Conservation (phyloP, 768 basidiomycete genomes). For the Pulveroboletus ravenelii region DNA sequence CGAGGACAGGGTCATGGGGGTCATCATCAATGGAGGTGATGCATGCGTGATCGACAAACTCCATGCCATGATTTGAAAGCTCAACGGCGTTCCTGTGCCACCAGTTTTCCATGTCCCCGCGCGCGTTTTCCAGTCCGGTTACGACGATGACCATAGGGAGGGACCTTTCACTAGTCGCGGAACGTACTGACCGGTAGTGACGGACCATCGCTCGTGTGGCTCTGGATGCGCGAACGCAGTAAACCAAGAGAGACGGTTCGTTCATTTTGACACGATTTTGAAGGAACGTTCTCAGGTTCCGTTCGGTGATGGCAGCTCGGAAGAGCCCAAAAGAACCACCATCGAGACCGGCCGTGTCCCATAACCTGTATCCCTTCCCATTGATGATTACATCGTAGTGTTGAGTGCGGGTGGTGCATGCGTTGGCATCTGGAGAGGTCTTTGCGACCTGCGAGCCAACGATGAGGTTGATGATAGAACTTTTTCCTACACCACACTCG, state of each 20-base stretch:
- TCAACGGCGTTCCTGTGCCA: conserved; percentile 26
- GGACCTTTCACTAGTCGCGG: conserved; percentile 24
- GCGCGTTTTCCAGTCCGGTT: conserved; percentile 36
- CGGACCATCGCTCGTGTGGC: conserved; percentile 35
- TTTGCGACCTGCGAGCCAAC: conserved; percentile 25
- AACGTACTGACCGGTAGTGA: conserved; percentile 35
- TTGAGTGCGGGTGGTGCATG: conserved; percentile 33
- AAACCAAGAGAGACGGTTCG: conserved; percentile 39
- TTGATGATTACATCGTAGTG: conserved; percentile 24
- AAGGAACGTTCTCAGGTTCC: conserved; percentile 30
- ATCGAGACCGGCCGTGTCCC: conserved; percentile 35
- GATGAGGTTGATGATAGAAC: conserved; percentile 41
- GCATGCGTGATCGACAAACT: conserved; percentile 30
- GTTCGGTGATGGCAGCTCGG: conserved; percentile 21
- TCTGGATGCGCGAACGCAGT: conserved; percentile 37
- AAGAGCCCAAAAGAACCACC: conserved; percentile 27
- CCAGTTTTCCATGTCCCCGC: conserved; percentile 32
- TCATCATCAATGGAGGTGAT: conserved; percentile 30
- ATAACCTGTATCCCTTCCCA: conserved; percentile 21
- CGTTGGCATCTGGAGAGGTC: conserved; percentile 30
- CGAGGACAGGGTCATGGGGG: conserved; percentile 8
- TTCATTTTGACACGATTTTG: conserved; percentile 28
- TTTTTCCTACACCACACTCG: conserved; percentile 41
- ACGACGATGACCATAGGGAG: conserved; percentile 38
- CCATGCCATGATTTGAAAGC: conserved; percentile 21